These are phyloP conservation scores for Nasturtium officinale DNA, from an alignment of 345 rosid genomes.

Conservation along the genomic window DNA sequence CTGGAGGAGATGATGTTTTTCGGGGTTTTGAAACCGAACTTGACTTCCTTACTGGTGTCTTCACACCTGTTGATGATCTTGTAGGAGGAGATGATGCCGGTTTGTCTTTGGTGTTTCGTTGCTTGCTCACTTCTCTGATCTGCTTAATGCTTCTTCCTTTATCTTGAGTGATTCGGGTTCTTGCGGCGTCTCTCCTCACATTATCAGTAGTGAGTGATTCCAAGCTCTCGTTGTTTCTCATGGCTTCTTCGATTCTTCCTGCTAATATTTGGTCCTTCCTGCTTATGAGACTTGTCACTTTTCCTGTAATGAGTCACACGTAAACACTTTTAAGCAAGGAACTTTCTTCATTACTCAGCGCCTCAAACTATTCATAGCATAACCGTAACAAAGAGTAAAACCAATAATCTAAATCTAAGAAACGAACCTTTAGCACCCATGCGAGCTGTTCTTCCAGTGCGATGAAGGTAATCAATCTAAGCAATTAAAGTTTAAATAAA, in stretches of 20 bases:
- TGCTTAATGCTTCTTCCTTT: conserved; percentile 57
- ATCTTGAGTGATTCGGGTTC: conserved; percentile 64
- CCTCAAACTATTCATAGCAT: neutral
- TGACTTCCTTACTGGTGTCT: conserved; percentile 43
- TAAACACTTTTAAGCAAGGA: neutral
- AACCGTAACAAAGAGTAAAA: neutral
- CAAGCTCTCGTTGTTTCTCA: conserved; percentile 82
- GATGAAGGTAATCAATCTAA: conserved; percentile 96
- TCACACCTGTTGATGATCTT: conserved; percentile 33
- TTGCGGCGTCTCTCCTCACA: conserved; percentile 67
- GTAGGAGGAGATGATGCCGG: conserved; percentile 22
- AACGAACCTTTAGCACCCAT: conserved; percentile 96
- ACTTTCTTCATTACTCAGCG: neutral
- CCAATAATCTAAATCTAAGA: neutral
- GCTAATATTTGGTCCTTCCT: conserved; percentile 64
- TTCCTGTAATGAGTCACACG: conserved; percentile 54
- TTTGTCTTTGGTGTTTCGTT: conserved; percentile 44
- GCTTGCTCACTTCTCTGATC: conserved; percentile 52
- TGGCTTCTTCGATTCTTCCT: conserved; percentile 69
- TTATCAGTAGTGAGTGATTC: conserved; percentile 69
- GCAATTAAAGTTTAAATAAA: conserved; percentile 10
- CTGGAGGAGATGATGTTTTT: conserved; percentile 42
- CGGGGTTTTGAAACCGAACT: conserved; percentile 41
- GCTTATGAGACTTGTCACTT: conserved; percentile 86
- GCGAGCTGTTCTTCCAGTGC: conserved; percentile 94